Conservation (phyloP, 371 early-diverging fungal species). For the Syncephalastrum monosporum region DNA sequence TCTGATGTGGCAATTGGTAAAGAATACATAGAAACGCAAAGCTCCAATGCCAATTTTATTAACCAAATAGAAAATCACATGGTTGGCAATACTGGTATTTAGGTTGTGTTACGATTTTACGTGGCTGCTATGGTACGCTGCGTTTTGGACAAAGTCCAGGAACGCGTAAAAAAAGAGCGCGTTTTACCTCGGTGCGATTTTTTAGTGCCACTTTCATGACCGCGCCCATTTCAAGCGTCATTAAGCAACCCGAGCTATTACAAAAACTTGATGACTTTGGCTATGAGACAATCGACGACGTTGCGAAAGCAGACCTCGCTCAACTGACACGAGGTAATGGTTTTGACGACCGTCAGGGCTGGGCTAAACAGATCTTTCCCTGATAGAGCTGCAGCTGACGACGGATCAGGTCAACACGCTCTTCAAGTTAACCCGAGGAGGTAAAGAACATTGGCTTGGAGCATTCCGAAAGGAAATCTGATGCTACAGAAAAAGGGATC, state of each 20-base stretch:
- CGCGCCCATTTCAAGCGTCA: too few species aligned
- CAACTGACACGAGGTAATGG: slow-evolving; percentile 23
- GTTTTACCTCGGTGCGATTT: too few species aligned
- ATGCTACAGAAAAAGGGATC: neutral
- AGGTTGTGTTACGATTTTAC: too few species aligned
- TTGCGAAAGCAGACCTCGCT: slow-evolving; percentile 16
- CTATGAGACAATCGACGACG: slow-evolving; percentile 24
- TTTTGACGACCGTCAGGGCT: neutral
- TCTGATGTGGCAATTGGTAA: too few species aligned
- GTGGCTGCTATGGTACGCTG: too few species aligned
- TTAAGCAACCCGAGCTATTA: slow-evolving; percentile 8
- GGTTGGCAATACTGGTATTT: too few species aligned
- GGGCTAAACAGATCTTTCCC: neutral
- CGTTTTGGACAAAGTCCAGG: too few species aligned
- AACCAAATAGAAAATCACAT: too few species aligned
- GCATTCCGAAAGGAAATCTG: neutral
- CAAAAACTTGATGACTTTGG: slow-evolving; percentile 25
- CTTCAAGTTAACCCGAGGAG: slow-evolving; percentile 13
- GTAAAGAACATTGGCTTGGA: neutral
- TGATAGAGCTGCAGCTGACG: slow-evolving; percentile 10
- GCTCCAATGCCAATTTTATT: too few species aligned
- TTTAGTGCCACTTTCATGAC: too few species aligned
- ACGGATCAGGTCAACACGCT: slow-evolving; percentile 3
- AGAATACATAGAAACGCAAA: too few species aligned
- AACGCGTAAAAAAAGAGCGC: too few species aligned